Conservation (phyloP, 441 rosid genomes). For the Kokia cookei region DNA sequence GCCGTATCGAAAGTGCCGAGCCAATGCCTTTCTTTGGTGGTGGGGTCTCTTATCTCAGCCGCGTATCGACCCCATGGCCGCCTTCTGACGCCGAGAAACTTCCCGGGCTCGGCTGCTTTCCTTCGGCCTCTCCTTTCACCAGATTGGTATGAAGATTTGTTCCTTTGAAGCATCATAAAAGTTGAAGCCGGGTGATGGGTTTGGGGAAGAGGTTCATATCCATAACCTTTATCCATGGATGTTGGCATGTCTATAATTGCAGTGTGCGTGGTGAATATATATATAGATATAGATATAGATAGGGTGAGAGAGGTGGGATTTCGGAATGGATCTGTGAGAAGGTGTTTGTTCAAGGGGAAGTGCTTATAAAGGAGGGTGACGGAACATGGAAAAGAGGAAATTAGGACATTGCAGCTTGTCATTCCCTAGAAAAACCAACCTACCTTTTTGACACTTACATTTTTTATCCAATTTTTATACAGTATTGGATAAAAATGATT, state of each 20-base stretch:
- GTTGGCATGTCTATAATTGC: slow-evolving; percentile 27
- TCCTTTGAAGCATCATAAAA: slow-evolving; percentile 39
- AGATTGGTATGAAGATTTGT: slow-evolving; percentile 36
- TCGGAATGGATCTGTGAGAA: neutral
- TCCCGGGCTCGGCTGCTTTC: slow-evolving; percentile 79
- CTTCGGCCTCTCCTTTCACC: slow-evolving; percentile 73
- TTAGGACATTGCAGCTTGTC: slow-evolving; percentile 20
- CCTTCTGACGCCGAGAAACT: slow-evolving; percentile 81
- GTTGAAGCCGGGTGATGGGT: slow-evolving; percentile 35
- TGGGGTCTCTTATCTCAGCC: slow-evolving; percentile 89
- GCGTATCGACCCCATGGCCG: slow-evolving; percentile 97
- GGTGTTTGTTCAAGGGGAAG: slow-evolving; percentile 6
- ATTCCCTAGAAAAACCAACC: slow-evolving; percentile 18
- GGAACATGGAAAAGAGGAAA: slow-evolving; percentile 6
- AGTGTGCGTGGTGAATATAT: neutral
- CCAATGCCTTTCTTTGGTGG: slow-evolving; percentile 64
- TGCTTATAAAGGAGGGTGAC: slow-evolving; percentile 25
- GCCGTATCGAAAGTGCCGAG: neutral
- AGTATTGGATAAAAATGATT: too few species aligned
- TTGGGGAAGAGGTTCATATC: slow-evolving; percentile 23
- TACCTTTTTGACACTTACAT: neutral
- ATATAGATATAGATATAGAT: too few species aligned
- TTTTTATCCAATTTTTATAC: too few species aligned
- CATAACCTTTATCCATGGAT: slow-evolving; percentile 32
- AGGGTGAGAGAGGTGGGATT: neutral